Evolutionary conservation across 306 rosid genomes (phyloP).

Genomic region (Argentina anserina): DNA sequence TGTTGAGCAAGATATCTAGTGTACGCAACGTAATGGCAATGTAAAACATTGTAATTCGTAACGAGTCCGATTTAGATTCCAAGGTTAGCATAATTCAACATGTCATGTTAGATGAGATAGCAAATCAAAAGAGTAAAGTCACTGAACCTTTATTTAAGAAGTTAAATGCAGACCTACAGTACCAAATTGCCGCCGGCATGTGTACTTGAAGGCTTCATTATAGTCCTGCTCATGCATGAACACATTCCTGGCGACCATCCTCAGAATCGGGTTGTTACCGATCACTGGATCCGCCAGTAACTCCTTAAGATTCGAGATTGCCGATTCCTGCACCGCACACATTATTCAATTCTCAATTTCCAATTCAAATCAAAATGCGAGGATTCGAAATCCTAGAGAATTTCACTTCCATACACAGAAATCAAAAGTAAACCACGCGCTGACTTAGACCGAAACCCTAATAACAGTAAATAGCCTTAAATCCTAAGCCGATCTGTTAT

Average conservation of each 20-base stretch:
- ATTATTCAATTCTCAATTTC: not conserved
- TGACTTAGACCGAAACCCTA: not conserved
- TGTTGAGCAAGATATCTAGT: too few species aligned
- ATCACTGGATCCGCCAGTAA: constrained; percentile 82
- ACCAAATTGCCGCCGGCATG: constrained; percentile 97
- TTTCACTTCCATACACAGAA: too few species aligned
- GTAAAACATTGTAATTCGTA: not conserved
- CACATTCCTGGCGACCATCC: constrained; percentile 74
- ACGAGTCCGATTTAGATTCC: not conserved
- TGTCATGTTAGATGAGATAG: not conserved
- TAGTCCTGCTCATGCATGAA: constrained; percentile 86
- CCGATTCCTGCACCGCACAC: constrained; percentile 49
- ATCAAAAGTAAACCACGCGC: not conserved
- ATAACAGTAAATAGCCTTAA: not conserved
- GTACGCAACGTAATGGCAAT: too few species aligned
- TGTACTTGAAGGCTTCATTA: constrained; percentile 86
- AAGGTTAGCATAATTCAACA: not conserved
- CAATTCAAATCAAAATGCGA: not conserved
- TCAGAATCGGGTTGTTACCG: constrained; percentile 64
- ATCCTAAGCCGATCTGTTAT: too few species aligned
- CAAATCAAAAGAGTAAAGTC: not conserved
- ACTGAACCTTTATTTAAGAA: not conserved
- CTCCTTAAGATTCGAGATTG: constrained; percentile 65
- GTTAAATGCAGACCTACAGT: constrained; percentile 42
- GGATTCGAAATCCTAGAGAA: not conserved